Evolutionary conservation across 768 basidiomycete species (phyloP), one percentile per base, ranked within the genome.

Genomic region (Termitomyces sp.): DNA sequence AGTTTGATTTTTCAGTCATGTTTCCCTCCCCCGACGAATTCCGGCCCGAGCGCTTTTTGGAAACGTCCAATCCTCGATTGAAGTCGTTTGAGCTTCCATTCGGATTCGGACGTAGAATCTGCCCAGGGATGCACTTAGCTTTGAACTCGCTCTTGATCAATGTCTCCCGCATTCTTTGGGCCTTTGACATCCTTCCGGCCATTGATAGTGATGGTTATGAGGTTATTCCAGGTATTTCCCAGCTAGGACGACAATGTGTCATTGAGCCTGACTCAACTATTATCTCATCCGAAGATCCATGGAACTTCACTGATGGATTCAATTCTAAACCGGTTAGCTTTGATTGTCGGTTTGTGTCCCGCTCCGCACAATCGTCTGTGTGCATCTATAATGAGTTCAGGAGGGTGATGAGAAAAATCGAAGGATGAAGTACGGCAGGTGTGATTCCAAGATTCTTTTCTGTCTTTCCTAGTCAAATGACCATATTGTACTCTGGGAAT

Each of bases 71-170:
- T 20, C 67, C 5, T 38, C 52, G 49, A 22, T 28, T 58, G 4
- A 45, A 43, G 28, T 45, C 51, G 16, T 58, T 58, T 20, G 57
- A 58, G n/a, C 64, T 75, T 42, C 69, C 73, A 4, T 79, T 75
- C 61, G 73, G 77, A 30, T 78, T 76, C 53, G 77, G 77, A 33
- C 62, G 76, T 48, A 65, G 75, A 26, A 70, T 75, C 13, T 77
- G 75, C 52, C 74, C 69, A 0, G 73, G 72, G 5, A 70, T 70
- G 63, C 72, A 71, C 32, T 65, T 75, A 20, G 75, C 75, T 6
- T 63, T 63, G 30, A 71, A 70, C 56, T 72, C 70, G 1, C 52
- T 74, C 4, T 69, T 72, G 51, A 70, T 73, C 42, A 73, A 72
- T 50, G 59, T 72, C 18, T 69, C 76, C 7, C 66, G 69, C 8